A percentile compares a stretch with the other conserved stretches of the same genome.
Evolutionary conservation across 108 stramenopile species (phyloP).

Genomic region (Aurantiochytrium sp.): DNA sequence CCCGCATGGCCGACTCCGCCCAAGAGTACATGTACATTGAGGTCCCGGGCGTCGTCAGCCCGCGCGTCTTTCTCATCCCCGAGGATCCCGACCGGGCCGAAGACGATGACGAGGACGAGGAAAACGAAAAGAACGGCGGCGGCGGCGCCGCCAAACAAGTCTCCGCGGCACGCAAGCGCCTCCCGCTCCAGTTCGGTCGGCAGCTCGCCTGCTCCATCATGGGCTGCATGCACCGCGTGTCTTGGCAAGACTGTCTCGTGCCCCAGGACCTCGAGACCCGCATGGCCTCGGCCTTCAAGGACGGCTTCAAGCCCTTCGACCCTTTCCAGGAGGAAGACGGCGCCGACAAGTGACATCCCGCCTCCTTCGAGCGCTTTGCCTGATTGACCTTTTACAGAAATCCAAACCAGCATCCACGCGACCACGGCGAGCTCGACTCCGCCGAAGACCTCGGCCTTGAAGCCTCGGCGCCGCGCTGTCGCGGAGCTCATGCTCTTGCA

Average conservation of each 20-base stretch:
- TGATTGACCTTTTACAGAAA: no score
- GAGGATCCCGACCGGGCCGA: background rate
- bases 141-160: background rate
- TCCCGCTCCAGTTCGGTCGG: background rate
- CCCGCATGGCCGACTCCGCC: background rate
- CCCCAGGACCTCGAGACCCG: background rate
- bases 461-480: no score
- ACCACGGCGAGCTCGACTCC: no score
- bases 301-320: background rate
- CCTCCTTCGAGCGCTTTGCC: no score
- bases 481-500: no score
- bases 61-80: background rate
- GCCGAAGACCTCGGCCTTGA: no score
- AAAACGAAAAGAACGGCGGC: background rate
- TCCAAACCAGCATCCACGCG: no score
- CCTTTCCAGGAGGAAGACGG: background rate
- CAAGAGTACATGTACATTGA: conserved; percentile 10
- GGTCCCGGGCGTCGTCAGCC: background rate
- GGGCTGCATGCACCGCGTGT: background rate
- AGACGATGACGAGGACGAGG: background rate
- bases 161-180: background rate
- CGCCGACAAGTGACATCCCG: no score
- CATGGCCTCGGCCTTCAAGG: background rate
- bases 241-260: background rate
- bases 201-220: background rate